Conservation (phyloP, 768 basidiomycete species). For the Hericium coralloides region DNA sequence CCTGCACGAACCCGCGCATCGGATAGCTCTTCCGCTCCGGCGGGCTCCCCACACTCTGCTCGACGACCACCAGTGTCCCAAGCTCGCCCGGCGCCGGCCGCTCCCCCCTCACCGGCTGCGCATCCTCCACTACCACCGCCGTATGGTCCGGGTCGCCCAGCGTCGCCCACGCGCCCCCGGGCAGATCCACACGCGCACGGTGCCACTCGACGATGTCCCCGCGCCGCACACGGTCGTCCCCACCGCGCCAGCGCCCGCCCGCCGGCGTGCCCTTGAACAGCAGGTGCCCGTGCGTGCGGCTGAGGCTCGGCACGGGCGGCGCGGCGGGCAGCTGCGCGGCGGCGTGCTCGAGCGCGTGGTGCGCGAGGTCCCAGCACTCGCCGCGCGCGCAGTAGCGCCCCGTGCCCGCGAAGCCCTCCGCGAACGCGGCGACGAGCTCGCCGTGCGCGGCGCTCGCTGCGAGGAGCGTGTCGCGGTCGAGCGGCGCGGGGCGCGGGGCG, state of each 20-base stretch:
- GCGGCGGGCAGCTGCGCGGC: slow-evolving; percentile 32
- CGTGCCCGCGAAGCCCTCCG: slow-evolving; percentile 33
- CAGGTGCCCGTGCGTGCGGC: slow-evolving; percentile 47
- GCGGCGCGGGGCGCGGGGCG: slow-evolving; percentile 29
- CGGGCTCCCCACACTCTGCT: slow-evolving; percentile 37
- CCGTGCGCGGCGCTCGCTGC: slow-evolving; percentile 41
- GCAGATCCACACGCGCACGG: slow-evolving; percentile 13
- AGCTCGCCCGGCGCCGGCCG: slow-evolving; percentile 31
- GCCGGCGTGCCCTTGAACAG: slow-evolving; percentile 34
- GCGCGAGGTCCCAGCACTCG: slow-evolving; percentile 52
- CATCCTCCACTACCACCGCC: slow-evolving; percentile 36
- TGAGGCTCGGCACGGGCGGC: slow-evolving; percentile 37
- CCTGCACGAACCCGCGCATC: slow-evolving; percentile 33
- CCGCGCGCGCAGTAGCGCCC: slow-evolving; percentile 40
- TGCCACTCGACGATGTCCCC: slow-evolving; percentile 53
- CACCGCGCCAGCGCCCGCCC: slow-evolving; percentile 39
- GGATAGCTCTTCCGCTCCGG: slow-evolving; percentile 36
- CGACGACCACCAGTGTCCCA: slow-evolving; percentile 39
- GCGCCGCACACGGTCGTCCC: slow-evolving; percentile 39
- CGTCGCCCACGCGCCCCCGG: slow-evolving; percentile 7
- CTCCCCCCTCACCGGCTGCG: slow-evolving; percentile 25
- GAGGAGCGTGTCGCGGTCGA: slow-evolving; percentile 26
- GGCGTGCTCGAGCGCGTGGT: slow-evolving; percentile 38
- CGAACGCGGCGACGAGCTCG: slow-evolving; percentile 38
- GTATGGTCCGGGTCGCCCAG: slow-evolving; percentile 51